Evolutionary conservation across 345 rosid species (phyloP), one percentile per base, ranked within the genome.

Genomic region (Rhodamnia argentea): DNA sequence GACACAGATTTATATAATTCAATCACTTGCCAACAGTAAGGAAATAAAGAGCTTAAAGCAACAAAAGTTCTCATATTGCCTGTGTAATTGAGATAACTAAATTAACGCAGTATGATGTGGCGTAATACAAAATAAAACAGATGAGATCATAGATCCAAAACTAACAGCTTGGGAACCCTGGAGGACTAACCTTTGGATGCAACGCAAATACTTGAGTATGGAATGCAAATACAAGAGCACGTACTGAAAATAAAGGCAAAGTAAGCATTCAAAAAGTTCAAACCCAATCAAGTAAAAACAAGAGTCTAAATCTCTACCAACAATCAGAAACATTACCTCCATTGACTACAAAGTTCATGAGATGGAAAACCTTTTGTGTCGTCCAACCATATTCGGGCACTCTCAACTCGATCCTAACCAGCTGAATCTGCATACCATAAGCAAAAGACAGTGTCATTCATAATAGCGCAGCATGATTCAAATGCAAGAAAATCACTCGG

Each of bases 351-450:
- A 97, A 94, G 91, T 97, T 97, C 99, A 97, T 95, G 86, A 97
- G 96, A 92, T 97, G 99, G 90, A 97, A 97, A 88, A 97, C 98
- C 90, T 97, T 97, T 93, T 96, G 99, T 5, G 96, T 97, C 1
- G 98, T 97, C 99, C 99, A 96, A 83, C 99, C 98, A 87, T 97
- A 94, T 59, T 97, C 99, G 0, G 99, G 99, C 88, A 97, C 99
- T 94, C 99, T 96, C 92, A 92, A 87, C 86, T 96, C 95, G 47
- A 97, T 97, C 92, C 98, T 92, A 27, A 94, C 89, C 86, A 97
- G 89, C 90, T 96, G 99, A 85, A 95, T 91, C 99, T 97, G 90
- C 89, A 89, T 13, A 84, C 57, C 87, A 40, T 29, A 37, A 56
- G 50, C 53, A 81, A 85, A 83, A 52, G 14, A 70, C 57, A 62